A percentile compares a stretch with the other conserved stretches of the same genome.
Evolutionary conservation across 192 early-diverging fungal genomes (phyloP).

Genomic region (Linnemannia elongata): DNA sequence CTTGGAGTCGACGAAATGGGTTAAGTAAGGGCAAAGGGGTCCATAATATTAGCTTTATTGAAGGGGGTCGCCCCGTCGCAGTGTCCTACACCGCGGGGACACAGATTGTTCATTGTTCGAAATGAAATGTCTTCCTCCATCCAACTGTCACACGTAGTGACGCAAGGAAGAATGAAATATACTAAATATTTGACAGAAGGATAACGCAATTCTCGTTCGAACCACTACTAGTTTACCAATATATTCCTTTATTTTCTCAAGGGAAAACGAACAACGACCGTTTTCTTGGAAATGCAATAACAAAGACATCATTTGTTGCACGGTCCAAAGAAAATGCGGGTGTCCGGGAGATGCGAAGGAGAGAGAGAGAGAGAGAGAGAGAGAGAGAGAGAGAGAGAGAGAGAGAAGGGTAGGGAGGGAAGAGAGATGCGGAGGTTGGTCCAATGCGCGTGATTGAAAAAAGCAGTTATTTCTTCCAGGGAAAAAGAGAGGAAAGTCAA

Average conservation of each 20-base stretch:
- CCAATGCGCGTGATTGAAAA: neutral
- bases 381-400: neutral
- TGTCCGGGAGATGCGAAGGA: too few species aligned
- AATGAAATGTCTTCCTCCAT: too few species aligned
- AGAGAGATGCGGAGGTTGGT: neutral
- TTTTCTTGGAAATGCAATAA: neutral
- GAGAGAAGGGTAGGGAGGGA: neutral
- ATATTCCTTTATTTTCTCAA: neutral
- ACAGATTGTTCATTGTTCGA: too few species aligned
- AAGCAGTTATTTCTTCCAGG: neutral
- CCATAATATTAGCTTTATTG: too few species aligned
- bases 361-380: neutral
- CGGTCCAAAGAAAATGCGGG: too few species aligned
- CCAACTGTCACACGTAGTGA: too few species aligned
- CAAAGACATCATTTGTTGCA: neutral
- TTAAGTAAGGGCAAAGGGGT: neutral
- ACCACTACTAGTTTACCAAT: neutral
- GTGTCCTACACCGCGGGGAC: too few species aligned
- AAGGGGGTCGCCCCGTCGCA: too few species aligned
- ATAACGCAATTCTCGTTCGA: neutral
- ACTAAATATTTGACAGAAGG: neutral
- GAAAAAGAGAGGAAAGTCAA: conserved; percentile 7
- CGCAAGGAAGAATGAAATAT: neutral
- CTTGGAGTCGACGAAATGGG: too few species aligned
- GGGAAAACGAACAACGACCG: neutral